Percentiles rank a stretch among this genome's conserved stretches.
These are phyloP conservation scores for Aspergillus pseudotamarii DNA, from an alignment of 2,329 filamentous ascomycete genomes.

Conservation along the genomic window DNA sequence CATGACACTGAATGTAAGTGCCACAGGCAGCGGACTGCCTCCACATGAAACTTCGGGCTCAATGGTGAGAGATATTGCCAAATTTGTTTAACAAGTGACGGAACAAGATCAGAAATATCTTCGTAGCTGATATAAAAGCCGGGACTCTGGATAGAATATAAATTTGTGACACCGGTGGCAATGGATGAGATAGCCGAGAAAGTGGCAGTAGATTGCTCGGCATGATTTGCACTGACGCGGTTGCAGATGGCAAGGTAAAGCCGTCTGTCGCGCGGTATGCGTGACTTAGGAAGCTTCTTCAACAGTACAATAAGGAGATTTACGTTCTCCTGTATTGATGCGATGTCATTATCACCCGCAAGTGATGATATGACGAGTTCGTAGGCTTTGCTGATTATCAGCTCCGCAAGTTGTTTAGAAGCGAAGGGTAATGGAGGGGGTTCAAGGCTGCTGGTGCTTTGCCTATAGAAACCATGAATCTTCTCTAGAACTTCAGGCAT, in stretches of 20 bases:
- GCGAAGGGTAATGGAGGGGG: slow-evolving; percentile 62
- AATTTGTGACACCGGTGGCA: slow-evolving; percentile 52
- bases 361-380: slow-evolving; percentile 39
- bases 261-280: slow-evolving; percentile 35
- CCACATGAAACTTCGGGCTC: slow-evolving; percentile 90
- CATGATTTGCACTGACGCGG: slow-evolving; percentile 25
- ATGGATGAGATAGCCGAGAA: slow-evolving; percentile 42
- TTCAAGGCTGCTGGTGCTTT: slow-evolving; percentile 71
- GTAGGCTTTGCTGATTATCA: slow-evolving; percentile 65
- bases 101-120: slow-evolving; percentile 63
- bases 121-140: slow-evolving; percentile 44
- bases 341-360: slow-evolving; percentile 25
- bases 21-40: slow-evolving; percentile 85
- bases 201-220: slow-evolving; percentile 31
- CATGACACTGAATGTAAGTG: slow-evolving; percentile 74
- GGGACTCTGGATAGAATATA: slow-evolving; percentile 40
- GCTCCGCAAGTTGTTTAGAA: slow-evolving; percentile 58
- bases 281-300: slow-evolving; percentile 43
- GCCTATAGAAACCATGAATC: slow-evolving; percentile 68
- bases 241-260: slow-evolving; percentile 39
- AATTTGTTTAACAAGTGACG: slow-evolving; percentile 68
- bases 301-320: slow-evolving; percentile 59
- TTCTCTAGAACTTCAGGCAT: slow-evolving; percentile 57
- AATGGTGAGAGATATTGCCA: slow-evolving; percentile 83
- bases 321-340: slow-evolving; percentile 60